Evolutionary conservation across 352 stramenopile species (phyloP), one percentile per base, ranked within the genome.

Genomic region (Globisporangium middletonii): DNA sequence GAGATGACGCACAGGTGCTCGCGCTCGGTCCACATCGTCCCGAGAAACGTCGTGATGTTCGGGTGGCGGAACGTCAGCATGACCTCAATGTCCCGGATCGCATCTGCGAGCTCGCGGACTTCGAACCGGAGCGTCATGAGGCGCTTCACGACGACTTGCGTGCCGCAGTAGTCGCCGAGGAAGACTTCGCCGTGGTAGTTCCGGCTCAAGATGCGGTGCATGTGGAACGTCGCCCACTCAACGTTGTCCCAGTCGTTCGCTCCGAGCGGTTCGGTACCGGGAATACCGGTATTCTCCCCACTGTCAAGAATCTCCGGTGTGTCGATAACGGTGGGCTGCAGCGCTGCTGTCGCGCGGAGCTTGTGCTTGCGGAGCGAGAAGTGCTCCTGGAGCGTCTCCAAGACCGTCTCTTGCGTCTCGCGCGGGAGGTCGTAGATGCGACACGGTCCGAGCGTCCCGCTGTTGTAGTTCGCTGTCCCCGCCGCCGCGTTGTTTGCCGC

Each of bases 41-140:
- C 86, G 8, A 93, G 52, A 27, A 80, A 86, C 15, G 57, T 55
- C 13, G 92, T 77, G 50, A 95, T 84, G 38, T 88, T 71, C 0
- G 73, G 74, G 42, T 95, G 83, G 33, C 74, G 65, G 26, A 94
- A 57, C 11, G 65, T 67, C 4, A 69, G 45, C 62, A 89, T 64
- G 18, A 88, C 63, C 43, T 90, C 81, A 12, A 94, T 70, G 47
- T 95, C 83, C 51, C 72, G 81, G 53, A 91, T 82, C 26, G 80
- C 84, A n/a, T 86, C 69, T 1, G 69, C 69, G 3, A 92, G 67
- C 51, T 86, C 70, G 8, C 73, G 70, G 15, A 85, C 65, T 42
- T 83, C 68, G 49, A 83, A 84, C 0, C 75, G 73, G 15, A 83
- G 51, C 18, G 77, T 89, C 72, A 86, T 86, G 53, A 89, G 64